A percentile compares a stretch with the other conserved stretches of the same genome.
Evolutionary conservation across 176 grass and related monocot genomes (phyloP).

Genomic region (Urochloa ruziziensis): DNA sequence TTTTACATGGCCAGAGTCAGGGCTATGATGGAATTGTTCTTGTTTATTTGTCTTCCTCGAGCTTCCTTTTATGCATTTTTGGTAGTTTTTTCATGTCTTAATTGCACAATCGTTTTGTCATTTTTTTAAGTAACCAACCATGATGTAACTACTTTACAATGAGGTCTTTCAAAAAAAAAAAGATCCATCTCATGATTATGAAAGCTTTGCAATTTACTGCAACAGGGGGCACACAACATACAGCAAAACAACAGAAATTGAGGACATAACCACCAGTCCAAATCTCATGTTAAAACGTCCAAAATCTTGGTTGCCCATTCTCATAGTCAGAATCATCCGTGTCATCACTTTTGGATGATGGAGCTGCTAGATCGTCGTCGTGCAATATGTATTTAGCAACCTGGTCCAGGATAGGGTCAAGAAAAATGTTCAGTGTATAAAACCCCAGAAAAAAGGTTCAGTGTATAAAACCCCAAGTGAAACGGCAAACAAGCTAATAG

Average conservation of each 20-base stretch:
- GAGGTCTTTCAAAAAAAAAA: too few relatives aligned
- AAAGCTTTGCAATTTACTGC: neutral
- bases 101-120: neutral
- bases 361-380: conserved; percentile 20
- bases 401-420: conserved; percentile 22
- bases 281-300: neutral
- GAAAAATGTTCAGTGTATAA: neutral
- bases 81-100: neutral
- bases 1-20: neutral
- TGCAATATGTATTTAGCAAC: conserved; percentile 51
- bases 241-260: neutral
- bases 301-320: conserved; percentile 23
- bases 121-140: neutral
- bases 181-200: too few relatives aligned
- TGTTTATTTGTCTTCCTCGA: neutral
- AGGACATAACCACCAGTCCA: neutral
- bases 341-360: conserved; percentile 36
- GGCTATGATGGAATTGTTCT: neutral
- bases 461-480: neutral
- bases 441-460: neutral
- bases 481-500: neutral
- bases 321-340: conserved; percentile 32
- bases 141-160: neutral
- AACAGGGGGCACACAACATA: neutral
- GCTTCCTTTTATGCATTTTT: neutral